Base-by-base conservation (phyloP, 257 asterid genomes). In the Fraxinus anomala region DNA sequence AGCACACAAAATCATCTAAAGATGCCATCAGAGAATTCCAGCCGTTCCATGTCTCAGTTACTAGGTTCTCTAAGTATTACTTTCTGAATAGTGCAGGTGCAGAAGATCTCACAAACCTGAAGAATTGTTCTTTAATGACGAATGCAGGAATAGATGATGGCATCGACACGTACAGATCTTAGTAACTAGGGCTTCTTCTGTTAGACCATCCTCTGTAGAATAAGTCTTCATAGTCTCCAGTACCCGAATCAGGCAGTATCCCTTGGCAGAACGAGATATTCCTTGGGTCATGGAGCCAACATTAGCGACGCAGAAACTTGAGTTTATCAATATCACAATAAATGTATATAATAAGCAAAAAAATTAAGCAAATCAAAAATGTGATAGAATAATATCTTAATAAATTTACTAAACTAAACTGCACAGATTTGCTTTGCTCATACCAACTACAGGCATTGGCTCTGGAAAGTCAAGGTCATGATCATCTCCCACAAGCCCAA, bases 391-490 rank as follows among this genome's bases (percentile, higher is more conserved):
- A 28, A 31, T 24, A 65, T 74, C 37, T 24, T 70, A 69, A 59
- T 54, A 66, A 23, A 61, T 11, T 24, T 63, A 66, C 28, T 61
- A 44, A 76, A 77, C 21, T 4, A 2, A 11, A 28, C 54, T 1
- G 34, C 47, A 47, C 30, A 47, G 67, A 54, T 66, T 67, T 61
- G 70, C n/a, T 33, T 65, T 51, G 82, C n/a, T 63, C 81, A 76
- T 90, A 95, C 99, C 99, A 79, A 95, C 87, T 72, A 95, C 93
- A 19, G 96, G 99, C 99, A 93, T 95, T 26, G 99, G 98, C 75
- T 95, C 99, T 23, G 99, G 99, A 84, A 95, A 95, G 74, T 95
- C 96, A 68, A 95, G 89, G 84, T 95, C 97, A 40, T 86, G 94
- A 74, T 93, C 95, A 81, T 87, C 99, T 82, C 91, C 98, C 76